Conservation (phyloP, 208 protist genomes). For the Trypanosoma lewisi region DNA sequence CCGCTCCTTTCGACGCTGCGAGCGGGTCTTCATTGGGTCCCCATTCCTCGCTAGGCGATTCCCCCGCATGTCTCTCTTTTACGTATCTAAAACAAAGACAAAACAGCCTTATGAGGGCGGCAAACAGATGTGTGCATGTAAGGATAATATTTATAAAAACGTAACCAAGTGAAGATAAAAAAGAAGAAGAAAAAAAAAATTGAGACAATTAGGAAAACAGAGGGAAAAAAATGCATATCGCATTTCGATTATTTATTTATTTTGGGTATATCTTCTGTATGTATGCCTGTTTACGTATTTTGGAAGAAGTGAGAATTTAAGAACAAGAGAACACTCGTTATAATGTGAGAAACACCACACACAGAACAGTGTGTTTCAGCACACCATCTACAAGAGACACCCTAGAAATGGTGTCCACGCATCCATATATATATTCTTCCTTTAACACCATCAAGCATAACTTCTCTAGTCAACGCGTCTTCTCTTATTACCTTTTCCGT, state of each 20-base stretch:
- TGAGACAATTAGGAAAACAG: neutral
- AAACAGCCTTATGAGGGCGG: too few relatives aligned
- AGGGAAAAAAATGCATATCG: neutral
- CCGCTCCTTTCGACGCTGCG: conserved; percentile 63
- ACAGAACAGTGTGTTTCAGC: too few relatives aligned
- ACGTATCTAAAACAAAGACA: conserved; percentile 14
- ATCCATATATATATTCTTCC: neutral
- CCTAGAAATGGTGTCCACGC: neutral
- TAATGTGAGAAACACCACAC: too few relatives aligned
- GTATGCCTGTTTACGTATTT: too few relatives aligned
- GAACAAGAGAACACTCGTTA: too few relatives aligned
- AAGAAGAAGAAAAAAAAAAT: conserved; percentile 22
- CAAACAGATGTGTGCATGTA: too few relatives aligned
- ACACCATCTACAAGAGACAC: too few relatives aligned
- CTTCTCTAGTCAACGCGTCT: conserved; percentile 6
- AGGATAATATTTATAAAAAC: conserved; percentile 15
- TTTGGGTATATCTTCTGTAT: too few relatives aligned
- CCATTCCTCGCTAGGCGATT: conserved; percentile 67
- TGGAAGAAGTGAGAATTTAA: too few relatives aligned
- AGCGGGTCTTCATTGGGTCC: conserved; percentile 84
- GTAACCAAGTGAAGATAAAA: conserved; percentile 26
- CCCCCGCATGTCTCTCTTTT: conserved; percentile 55
- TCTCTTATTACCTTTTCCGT: conserved; percentile 2
- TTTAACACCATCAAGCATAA: neutral
- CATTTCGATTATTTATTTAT: neutral